Percentiles rank a stretch among this genome's conserved stretches.
Conservation (phyloP, 1,284 basidiomycete genomes). For the Ustilago vetiveriae region DNA sequence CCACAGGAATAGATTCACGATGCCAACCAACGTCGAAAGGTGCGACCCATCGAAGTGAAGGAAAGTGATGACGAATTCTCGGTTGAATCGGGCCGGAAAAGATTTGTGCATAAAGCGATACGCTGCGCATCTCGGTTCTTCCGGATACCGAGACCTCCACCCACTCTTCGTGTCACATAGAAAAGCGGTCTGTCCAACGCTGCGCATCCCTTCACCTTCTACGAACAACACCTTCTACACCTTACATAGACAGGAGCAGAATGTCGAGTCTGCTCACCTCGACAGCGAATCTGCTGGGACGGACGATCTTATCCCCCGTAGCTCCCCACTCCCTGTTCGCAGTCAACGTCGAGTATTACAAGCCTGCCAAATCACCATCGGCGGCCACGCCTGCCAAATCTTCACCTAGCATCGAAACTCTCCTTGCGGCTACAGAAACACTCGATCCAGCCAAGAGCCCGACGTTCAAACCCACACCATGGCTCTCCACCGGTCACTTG, state of each 20-base stretch:
- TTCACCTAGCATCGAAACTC: conserved; percentile 25
- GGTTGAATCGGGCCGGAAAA: neutral
- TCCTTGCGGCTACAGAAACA: conserved; percentile 33
- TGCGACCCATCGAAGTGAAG: neutral
- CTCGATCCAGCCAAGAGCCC: conserved; percentile 35
- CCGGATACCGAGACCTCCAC: conserved; percentile 3
- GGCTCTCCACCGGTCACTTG: conserved; percentile 59
- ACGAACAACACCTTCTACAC: neutral
- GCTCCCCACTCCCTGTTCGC: conserved; percentile 42
- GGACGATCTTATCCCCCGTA: conserved; percentile 37
- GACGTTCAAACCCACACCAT: conserved; percentile 39
- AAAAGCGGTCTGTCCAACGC: neutral
- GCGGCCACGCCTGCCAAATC: neutral
- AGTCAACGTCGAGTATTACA: conserved; percentile 48
- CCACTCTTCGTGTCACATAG: neutral
- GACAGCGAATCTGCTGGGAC: conserved; percentile 32
- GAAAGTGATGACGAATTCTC: neutral
- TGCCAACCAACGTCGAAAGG: neutral
- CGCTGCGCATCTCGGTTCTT: neutral
- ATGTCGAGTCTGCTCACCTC: conserved; percentile 39
- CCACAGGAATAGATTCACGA: too few relatives aligned
- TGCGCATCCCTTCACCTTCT: neutral
- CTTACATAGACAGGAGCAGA: neutral
- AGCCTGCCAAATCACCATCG: conserved; percentile 6
- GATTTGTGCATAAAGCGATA: neutral